phyloP scores from a whole-genome alignment of 257 asterid species.

The Misopates orontium region DNA sequence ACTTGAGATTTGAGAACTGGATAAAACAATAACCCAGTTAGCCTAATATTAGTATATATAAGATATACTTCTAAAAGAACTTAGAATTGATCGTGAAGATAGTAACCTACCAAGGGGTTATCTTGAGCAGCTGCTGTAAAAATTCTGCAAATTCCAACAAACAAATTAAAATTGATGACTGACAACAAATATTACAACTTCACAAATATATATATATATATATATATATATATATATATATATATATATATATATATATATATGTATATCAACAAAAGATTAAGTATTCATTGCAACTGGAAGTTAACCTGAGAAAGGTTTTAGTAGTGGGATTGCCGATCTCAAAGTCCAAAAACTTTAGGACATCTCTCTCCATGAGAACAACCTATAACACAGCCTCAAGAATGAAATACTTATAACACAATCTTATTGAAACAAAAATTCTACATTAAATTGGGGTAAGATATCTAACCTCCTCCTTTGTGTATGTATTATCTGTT shows the following conservation, averaged over 20 bases:
- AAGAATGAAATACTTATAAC: neutral
- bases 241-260: no score
- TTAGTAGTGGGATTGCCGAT: conserved; percentile 71
- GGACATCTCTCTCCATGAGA: conserved; percentile 68
- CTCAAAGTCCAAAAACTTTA: conserved; percentile 59
- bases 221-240: no score
- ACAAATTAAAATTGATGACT: neutral
- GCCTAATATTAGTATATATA: conserved; percentile 19
- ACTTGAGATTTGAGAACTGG: conserved; percentile 51
- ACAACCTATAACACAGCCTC: conserved; percentile 44
- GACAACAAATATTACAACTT: neutral
- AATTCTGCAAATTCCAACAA: conserved; percentile 50
- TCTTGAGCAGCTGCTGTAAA: conserved; percentile 67
- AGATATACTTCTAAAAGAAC: conserved; percentile 1
- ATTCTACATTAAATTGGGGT: neutral
- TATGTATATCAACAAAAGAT: no score
- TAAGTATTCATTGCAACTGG: neutral
- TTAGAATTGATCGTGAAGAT: conserved; percentile 8
- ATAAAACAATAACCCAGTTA: conserved; percentile 26
- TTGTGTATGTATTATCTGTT: conserved; percentile 80
- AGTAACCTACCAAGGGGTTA: conserved; percentile 41
- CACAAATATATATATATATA: neutral
- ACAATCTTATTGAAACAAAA: conserved; percentile 6
- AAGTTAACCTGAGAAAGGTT: conserved; percentile 71
- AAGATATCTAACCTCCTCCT: conserved; percentile 61